phyloP scores from a whole-genome alignment of 768 basidiomycete genomes.

The Auricularia sp. region DNA sequence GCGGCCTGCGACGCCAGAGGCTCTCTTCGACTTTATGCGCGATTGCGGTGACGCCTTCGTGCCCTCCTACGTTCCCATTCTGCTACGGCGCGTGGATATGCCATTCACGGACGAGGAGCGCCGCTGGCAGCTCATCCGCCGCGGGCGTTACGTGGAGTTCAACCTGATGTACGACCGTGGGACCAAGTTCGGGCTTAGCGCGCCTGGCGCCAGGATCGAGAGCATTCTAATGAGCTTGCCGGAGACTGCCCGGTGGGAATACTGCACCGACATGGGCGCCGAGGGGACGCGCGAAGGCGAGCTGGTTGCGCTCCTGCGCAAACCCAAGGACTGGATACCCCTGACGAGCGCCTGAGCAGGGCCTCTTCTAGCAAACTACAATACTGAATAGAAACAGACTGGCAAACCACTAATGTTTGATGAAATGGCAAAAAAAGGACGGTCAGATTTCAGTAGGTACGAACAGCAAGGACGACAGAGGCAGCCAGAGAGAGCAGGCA shows the following conservation, averaged over 20 bases:
- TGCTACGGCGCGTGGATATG: slow-evolving; percentile 39
- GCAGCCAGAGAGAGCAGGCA: neutral
- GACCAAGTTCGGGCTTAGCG: slow-evolving; percentile 78
- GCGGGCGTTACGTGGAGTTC: slow-evolving; percentile 94
- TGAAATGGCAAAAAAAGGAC: neutral
- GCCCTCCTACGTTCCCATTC: slow-evolving; percentile 84
- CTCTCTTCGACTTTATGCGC: slow-evolving; percentile 69
- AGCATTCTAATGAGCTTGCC: slow-evolving; percentile 87
- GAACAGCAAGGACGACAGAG: neutral
- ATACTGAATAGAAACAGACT: neutral
- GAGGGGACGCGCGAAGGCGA: slow-evolving; percentile 57
- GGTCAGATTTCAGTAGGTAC: neutral
- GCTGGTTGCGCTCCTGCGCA: slow-evolving; percentile 49
- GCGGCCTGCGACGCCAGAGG: slow-evolving; percentile 50
- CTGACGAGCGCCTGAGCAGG: neutral
- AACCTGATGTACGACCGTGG: slow-evolving; percentile 81
- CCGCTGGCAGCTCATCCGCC: slow-evolving; percentile 86
- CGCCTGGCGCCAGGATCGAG: slow-evolving; percentile 80
- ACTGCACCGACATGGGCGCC: slow-evolving; percentile 64
- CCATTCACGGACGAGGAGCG: slow-evolving; percentile 47
- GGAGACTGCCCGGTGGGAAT: slow-evolving; percentile 84
- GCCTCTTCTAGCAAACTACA: neutral
- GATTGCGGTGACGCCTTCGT: slow-evolving; percentile 71
- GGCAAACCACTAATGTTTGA: neutral
- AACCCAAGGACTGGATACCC: slow-evolving; percentile 52